These are phyloP conservation scores for Sinapis alba DNA, from an alignment of 441 rosid species.

Conservation along the genomic window DNA sequence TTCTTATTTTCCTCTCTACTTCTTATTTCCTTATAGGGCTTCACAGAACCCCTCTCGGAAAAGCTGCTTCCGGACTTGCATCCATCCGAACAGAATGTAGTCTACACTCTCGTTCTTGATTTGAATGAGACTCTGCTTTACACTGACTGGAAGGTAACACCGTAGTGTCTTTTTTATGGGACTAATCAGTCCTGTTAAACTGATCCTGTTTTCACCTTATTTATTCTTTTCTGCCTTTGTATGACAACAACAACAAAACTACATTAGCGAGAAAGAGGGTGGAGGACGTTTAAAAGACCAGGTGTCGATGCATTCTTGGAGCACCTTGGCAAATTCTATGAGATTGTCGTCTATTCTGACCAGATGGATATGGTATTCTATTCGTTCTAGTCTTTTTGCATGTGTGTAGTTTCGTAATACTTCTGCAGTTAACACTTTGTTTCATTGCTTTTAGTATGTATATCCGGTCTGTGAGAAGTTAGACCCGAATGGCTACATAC, in stretches of 20 bases:
- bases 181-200: neutral
- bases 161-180: no score
- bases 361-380: slow-evolving; percentile 71
- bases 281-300: slow-evolving; percentile 97
- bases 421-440: slow-evolving; percentile 8
- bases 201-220: neutral
- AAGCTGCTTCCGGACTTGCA: slow-evolving; percentile 97
- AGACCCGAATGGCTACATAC: slow-evolving; percentile 69
- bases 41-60: slow-evolving; percentile 90
- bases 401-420: neutral
- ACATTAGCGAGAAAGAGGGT: slow-evolving; percentile 90
- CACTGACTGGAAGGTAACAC: slow-evolving; percentile 85
- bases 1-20: neutral
- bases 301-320: slow-evolving; percentile 96
- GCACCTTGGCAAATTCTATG: slow-evolving; percentile 76
- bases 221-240: slow-evolving; percentile 1
- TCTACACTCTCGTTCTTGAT: slow-evolving; percentile 92
- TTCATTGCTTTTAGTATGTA: slow-evolving; percentile 59
- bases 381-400: neutral
- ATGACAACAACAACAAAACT: slow-evolving; percentile 1
- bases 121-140: slow-evolving; percentile 91
- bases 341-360: slow-evolving; percentile 87
- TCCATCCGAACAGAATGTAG: slow-evolving; percentile 71
- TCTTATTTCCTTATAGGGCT: slow-evolving; percentile 54
- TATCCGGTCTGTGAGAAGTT: slow-evolving; percentile 83